Conservation (phyloP, 441 rosid genomes). For the Syzygium syzygioides region DNA sequence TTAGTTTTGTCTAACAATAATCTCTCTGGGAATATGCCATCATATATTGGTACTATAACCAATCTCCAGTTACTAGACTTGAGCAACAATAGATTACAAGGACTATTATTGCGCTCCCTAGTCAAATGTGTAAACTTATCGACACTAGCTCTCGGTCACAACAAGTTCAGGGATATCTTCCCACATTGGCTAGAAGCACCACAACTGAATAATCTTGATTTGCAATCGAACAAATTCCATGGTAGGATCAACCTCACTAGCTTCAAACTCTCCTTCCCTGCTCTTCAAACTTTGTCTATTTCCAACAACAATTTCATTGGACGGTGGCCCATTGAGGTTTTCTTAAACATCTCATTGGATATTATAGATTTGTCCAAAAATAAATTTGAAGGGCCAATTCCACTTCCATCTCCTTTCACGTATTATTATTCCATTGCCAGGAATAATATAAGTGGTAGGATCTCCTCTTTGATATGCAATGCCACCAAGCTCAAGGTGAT, state of each 20-base stretch:
- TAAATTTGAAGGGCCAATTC: neutral
- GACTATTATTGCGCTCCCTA: neutral
- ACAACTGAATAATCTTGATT: accelerated
- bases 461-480: neutral
- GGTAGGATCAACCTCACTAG: neutral
- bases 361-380: neutral
- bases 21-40: neutral
- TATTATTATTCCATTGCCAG: neutral
- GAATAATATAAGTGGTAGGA: neutral
- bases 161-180: neutral
- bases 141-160: accelerated
- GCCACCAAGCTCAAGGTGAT: accelerated
- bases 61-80: accelerated
- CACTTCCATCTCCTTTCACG: neutral
- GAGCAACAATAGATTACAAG: neutral
- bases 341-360: neutral
- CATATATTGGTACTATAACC: neutral
- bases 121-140: neutral
- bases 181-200: neutral
- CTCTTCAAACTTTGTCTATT: neutral
- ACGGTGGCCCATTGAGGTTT: neutral
- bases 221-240: neutral
- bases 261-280: neutral
- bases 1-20: accelerated
- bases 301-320: neutral